Base-by-base conservation (phyloP, 2,329 filamentous ascomycete species). In the Monosporascus sp. region DNA sequence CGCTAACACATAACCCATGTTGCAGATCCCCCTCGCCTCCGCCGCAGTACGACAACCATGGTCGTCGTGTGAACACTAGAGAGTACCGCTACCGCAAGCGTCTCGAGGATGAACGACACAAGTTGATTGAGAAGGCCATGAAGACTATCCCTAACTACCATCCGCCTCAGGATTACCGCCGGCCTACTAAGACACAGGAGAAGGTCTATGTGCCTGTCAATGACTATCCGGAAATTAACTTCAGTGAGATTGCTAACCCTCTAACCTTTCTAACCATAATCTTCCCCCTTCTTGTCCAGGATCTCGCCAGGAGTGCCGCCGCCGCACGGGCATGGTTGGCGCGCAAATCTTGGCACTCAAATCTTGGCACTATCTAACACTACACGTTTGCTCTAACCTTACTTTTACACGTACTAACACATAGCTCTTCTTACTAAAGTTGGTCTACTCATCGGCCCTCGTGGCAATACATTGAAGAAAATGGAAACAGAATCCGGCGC, bases 171-270 rank as follows among this genome's bases (percentile, higher is more conserved):
- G 94, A 99, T 74, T 99, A 99, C 75, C 91, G 94, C 73, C 90
- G 94, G 68, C 94, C 94, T 58, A 97, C 93, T 73, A 99, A 99
- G 88, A 99, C 94, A 71, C 94, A 99, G 78, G 94, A 99, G 82
- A 99, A 99, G 82, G 95, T 99, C 88, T 99, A 99, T 74, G 94
- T 99, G 74, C 94, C 94, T 73, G 94, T 99, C 79, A 99, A 99
- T 85, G 94, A 99, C 77, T 99, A 99, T 75, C 94, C 94, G 82
- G 94, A 99, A 77, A 97, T 99, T 87, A 99, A 99, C 88, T 99
- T 99, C 91, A 99, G 94, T 99, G 97, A 93, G 93, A 93, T 94
- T 92, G 87, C 92, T 96, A 96, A 96, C 91, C 91, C 91, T 91
- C 85, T 86, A 87, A 89, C 85, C 79, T 74, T 81, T 82, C 85